Conservation (phyloP, 2,329 filamentous ascomycete species). For the Pseudogymnoascus sp. region DNA sequence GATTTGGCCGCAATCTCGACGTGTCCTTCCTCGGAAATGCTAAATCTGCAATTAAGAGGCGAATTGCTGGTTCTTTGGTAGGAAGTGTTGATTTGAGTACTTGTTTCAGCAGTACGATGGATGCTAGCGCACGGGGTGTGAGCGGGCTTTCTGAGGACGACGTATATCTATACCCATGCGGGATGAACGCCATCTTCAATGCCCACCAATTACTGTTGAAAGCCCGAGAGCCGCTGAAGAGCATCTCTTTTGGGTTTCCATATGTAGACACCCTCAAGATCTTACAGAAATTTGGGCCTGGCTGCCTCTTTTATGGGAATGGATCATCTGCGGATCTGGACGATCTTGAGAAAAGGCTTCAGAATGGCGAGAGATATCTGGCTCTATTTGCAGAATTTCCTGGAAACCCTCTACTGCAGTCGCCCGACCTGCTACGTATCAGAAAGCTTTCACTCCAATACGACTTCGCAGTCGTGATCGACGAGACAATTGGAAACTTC, state of each 20-base stretch:
- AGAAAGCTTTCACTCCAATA: slow-evolving; percentile 70
- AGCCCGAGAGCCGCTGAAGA: slow-evolving; percentile 57
- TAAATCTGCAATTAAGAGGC: slow-evolving; percentile 73
- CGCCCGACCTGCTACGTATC: slow-evolving; percentile 78
- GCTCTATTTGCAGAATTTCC: slow-evolving; percentile 93
- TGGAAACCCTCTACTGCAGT: slow-evolving; percentile 78
- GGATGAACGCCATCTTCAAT: slow-evolving; percentile 95
- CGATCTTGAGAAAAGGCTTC: slow-evolving; percentile 66
- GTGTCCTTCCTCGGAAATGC: slow-evolving; percentile 71
- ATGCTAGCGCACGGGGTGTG: slow-evolving; percentile 45
- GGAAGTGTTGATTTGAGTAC: slow-evolving; percentile 59
- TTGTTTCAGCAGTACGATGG: slow-evolving; percentile 42
- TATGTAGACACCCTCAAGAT: slow-evolving; percentile 97
- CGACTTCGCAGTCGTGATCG: slow-evolving; percentile 82
- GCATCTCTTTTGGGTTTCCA: slow-evolving; percentile 91
- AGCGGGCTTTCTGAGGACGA: slow-evolving; percentile 71
- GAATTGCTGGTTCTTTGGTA: slow-evolving; percentile 80
- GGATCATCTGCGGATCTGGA: slow-evolving; percentile 72
- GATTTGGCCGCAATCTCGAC: slow-evolving; percentile 86
- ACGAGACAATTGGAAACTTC: slow-evolving; percentile 95
- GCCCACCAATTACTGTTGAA: slow-evolving; percentile 67
- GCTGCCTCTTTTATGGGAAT: slow-evolving; percentile 79
- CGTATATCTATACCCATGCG: slow-evolving; percentile 78
- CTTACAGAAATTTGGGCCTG: slow-evolving; percentile 86
- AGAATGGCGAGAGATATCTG: slow-evolving; percentile 66